Percentiles rank a stretch among this genome's conserved stretches.
Conservation (phyloP, 1,139 yeast genomes). For the Lodderomyces theae region DNA sequence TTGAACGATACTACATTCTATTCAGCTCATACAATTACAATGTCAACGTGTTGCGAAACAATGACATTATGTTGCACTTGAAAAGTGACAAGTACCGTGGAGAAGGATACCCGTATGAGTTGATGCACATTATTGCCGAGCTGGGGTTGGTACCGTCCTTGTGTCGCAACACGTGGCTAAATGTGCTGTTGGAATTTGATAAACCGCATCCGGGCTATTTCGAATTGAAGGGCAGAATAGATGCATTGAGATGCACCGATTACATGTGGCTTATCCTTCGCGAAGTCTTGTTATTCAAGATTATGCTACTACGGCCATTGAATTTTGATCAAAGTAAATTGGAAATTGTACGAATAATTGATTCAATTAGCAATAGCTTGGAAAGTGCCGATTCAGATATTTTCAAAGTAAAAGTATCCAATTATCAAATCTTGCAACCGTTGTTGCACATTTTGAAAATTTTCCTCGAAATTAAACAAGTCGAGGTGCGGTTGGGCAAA, state of each 20-base stretch:
- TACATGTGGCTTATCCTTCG: constrained; percentile 10
- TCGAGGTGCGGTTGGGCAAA: constrained; percentile 17
- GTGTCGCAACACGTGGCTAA: constrained; percentile 20
- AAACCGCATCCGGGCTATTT: constrained; percentile 12
- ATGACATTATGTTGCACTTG: constrained; percentile 17
- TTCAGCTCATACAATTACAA: constrained; percentile 28
- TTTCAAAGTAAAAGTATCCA: constrained; percentile 31
- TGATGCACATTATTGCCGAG: constrained; percentile 17
- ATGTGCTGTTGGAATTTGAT: constrained; percentile 12
- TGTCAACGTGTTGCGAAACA: constrained; percentile 21
- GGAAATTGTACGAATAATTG: constrained; percentile 25
- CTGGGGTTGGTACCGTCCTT: constrained; percentile 14
- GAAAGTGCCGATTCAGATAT: constrained; percentile 23
- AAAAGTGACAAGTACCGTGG: constrained; percentile 6
- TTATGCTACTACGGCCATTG: constrained; percentile 28
- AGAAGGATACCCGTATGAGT: constrained; percentile 14
- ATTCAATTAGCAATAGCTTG: constrained; percentile 21
- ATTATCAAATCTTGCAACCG: constrained; percentile 36
- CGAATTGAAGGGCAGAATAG: constrained; percentile 16
- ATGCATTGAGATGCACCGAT: background rate
- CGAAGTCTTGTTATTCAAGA: constrained; percentile 27
- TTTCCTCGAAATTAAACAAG: constrained; percentile 21
- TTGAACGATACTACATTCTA: constrained; percentile 34
- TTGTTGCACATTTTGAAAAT: constrained; percentile 33
- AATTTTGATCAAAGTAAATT: constrained; percentile 20